Evolutionary conservation across 495 filamentous ascomycete genomes (phyloP), one percentile per base, ranked within the genome.

Genomic region (Trichoderma asperelloides): DNA sequence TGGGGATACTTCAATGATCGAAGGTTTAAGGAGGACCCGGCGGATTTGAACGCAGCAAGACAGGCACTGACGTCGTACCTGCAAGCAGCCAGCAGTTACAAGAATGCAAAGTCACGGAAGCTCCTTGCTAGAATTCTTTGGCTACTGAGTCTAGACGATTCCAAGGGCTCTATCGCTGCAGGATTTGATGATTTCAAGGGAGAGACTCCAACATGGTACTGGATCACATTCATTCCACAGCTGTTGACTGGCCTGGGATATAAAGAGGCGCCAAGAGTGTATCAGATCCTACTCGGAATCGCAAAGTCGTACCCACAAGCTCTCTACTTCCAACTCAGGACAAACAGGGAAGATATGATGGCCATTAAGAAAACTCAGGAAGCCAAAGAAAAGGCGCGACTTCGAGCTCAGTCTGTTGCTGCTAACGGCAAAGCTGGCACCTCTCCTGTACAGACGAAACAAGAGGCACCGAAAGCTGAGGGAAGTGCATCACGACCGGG

Each of bases 151-250:
- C 80, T 99, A 68, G 96, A 99, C 73, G 91, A 97, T 70, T 82
- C 90, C 0, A 91, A 91, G 71, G 91, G 89, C 49, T 86, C 82
- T 33, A 88, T 99, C 63, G 87, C 89, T 3, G 78, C 86, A 65
- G 89, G 92, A 11, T 98, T 96, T 69, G 91, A 96, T 68, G 89
- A 91, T 68, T 98, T 91, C 80, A 97, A 97, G 80, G 96, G 93
- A 55, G 96, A 99, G 47, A 92, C 89, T 8, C 93, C 92, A 1
- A 89, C 95, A 21, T 99, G 96, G 96, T 98, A 97, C 77, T 99
- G 96, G 96, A 97, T 97, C 67, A 97, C 95, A 0, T 99, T 93
- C 75, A 97, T 99, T 70, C 96, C 96, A 27, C 96, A 99, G 74
- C 85, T 99, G 51, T 83, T 99, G 33, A 91, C 89, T 49, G 93